Evolutionary conservation across 2,329 filamentous ascomycete species (phyloP), one percentile per base, ranked within the genome.

Genomic region (Claviceps africana): DNA sequence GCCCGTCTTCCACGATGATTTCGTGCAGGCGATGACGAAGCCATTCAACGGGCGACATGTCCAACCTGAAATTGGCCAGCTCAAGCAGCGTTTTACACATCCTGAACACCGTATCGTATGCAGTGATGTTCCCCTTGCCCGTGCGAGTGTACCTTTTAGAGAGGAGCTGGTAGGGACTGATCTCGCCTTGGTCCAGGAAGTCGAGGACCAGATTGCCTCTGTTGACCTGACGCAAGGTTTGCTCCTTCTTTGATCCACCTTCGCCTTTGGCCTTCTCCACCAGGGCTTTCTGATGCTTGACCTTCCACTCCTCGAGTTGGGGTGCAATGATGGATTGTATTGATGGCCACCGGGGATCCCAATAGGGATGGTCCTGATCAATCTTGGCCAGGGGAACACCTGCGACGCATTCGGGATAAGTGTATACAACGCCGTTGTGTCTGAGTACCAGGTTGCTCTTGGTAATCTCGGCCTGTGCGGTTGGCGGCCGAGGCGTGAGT

Each of bases 41-140:
- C 78, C 77, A 81, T 28, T 79, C 70, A 3, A 77, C 62, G 0
- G 78, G 76, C 2, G 69, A 70, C 21, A 80, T 65, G 39, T 76
- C 73, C 5, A 79, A 68, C 31, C 71, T 68, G 52, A 78, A 79
- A 58, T 74, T 77, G 51, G 67, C 70, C 45, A 81, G 65, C 60
- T 79, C 76, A 3, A 72, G 70, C 30, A 79, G 67, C 0, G 77
- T 72, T 48, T 78, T 74, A 39, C 72, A 74, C 37, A 81, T 63
- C 2, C 78, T 73, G 58, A 76, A 79, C 3, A 81, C 63, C 0
- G 76, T 80, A 56, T 81, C 77, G 57, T 81, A 81, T 40, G 74
- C 74, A 15, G 66, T 71, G 39, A 70, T 69, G 43, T 65, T 67
- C 1, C 67, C 66, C 52, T 69, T 70, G 9, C 65, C 63, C 0